Base-by-base conservation (phyloP, 495 filamentous ascomycete species). In the Tetracladium setigerum region DNA sequence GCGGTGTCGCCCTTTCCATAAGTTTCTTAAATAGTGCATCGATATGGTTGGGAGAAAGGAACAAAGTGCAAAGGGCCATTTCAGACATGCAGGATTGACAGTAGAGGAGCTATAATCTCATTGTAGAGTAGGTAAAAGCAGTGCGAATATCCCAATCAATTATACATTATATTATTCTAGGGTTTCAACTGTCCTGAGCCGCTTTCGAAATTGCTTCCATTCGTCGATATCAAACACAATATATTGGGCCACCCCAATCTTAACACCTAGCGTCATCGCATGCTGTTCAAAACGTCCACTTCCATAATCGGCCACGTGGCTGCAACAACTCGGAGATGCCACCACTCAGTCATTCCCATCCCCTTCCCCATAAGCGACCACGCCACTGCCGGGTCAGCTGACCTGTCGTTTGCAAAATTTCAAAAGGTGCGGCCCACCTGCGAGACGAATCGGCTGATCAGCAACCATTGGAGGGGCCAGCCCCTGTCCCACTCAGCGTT, bases 201-300 rank as follows among this genome's bases (percentile, higher is more conserved):
- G 41, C 30, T 48, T 41, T 34, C 4, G 7, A 24, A 24, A 4
- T 18, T 44, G 33, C 24, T 54, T 54, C 62, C 56, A 65, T 1
- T 56, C 18, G 7, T 24, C 30, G 50, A 63, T 65, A 36, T 65
- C 59, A 36, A 44, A 22, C 17, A 66, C 55, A 44, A 66, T 56
- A 31, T 58, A 51, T 14, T 51, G 35, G 37, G 61, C 55, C 45
- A 55, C 52, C 32, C 59, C 59, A 19, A 33, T 51, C 39, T 56
- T 63, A 9, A 62, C 53, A n/a, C 59, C 55, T 22, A 8, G 8
- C 31, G 8, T 34, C 9, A 34, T n/a, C 31, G 9, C 8, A n/a
- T 34, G 31, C 31, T 34, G n/a, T n/a, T n/a, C n/a, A n/a, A n/a
- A n/a, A n/a, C n/a, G n/a, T n/a, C n/a, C n/a, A n/a, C n/a, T n/a